Evolutionary conservation across 1,284 basidiomycete genomes (phyloP), one percentile per base, ranked within the genome.

Genomic region (Cryptococcus deneoformans): DNA sequence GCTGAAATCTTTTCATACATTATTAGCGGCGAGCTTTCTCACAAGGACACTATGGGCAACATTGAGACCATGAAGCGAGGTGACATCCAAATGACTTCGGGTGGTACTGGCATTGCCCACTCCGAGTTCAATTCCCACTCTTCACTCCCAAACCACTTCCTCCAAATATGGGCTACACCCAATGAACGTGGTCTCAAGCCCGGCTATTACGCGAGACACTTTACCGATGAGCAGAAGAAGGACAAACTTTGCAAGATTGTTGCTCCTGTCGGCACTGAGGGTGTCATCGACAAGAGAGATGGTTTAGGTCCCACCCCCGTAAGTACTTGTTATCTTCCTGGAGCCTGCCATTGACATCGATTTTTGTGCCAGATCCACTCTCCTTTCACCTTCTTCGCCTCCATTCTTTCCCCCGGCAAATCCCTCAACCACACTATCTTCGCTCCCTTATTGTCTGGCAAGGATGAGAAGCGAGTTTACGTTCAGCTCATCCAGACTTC

Each of bases 1-100:
- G 90, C 90, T 66, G 92, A 98, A 71, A 97, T 97, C 65, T 96
- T 94, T 79, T 88, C 86, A 1, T 94, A 96, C 88, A 92, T 58
- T 24, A 54, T 59, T 48, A 65, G 62, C 43, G 78, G 78, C 52
- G 69, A 76, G 59, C 70, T 79, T 10, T 68, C 70, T 14, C 78
- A 81, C 77, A 84, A 87, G 77, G 92, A 97, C 78, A 88, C 85
- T 3, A 90, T 96, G 87, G 87, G 87, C 45, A 95, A 96, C 77
- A 82, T 84, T 55, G 94, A 97, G 78, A 81, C 92, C 56, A 84
- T 96, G 70, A 86, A 86, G 69, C 85, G 90, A 12, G 94, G 93
- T 1, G 89, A 92, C 67, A 71, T 97, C 43, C 93, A 97, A 77
- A 86, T 95, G 79, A 96, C 92, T 0, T 89, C 87, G 2, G 87